Evolutionary conservation across 495 filamentous ascomycete species (phyloP).

Genomic region (Tricharina praecox): DNA sequence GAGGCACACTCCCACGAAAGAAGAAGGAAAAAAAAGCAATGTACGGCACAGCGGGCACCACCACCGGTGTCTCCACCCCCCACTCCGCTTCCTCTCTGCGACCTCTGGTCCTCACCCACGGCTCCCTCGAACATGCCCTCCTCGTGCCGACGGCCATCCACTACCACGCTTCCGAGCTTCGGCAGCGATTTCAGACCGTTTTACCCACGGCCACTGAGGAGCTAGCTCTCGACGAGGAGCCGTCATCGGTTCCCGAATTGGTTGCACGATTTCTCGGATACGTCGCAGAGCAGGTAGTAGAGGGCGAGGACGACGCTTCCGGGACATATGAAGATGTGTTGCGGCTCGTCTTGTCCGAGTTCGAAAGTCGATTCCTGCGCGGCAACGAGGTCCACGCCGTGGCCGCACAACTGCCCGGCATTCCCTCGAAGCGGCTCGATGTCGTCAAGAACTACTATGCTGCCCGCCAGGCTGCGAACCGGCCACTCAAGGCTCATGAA

Average conservation of each 20-base stretch:
- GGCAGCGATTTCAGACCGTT: slow-evolving; percentile 66
- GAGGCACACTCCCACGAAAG: too few relatives aligned
- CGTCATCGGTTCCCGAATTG: slow-evolving; percentile 77
- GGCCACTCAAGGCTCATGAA: slow-evolving; percentile 72
- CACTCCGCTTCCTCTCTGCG: slow-evolving; percentile 74
- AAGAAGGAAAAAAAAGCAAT: slow-evolving; percentile 32
- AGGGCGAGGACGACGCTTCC: slow-evolving; percentile 75
- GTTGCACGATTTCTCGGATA: slow-evolving; percentile 84
- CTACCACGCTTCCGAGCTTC: slow-evolving; percentile 85
- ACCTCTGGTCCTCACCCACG: slow-evolving; percentile 75
- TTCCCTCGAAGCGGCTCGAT: slow-evolving; percentile 69
- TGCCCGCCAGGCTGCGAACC: slow-evolving; percentile 63
- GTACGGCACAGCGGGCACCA: slow-evolving; percentile 66
- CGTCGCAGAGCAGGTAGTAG: slow-evolving; percentile 67
- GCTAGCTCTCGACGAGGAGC: slow-evolving; percentile 92
- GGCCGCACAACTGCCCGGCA: slow-evolving; percentile 68
- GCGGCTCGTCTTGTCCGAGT: slow-evolving; percentile 78
- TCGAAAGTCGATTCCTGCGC: slow-evolving; percentile 81
- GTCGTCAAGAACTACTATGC: slow-evolving; percentile 81
- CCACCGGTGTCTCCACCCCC: slow-evolving; percentile 88
- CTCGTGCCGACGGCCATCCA: slow-evolving; percentile 85
- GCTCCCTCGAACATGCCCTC: slow-evolving; percentile 86
- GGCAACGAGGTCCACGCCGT: slow-evolving; percentile 94
- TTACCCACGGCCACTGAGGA: slow-evolving; percentile 87
- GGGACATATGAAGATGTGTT: slow-evolving; percentile 74